Conservation (phyloP, 441 rosid species). For the Euphorbia schlechtendalii region DNA sequence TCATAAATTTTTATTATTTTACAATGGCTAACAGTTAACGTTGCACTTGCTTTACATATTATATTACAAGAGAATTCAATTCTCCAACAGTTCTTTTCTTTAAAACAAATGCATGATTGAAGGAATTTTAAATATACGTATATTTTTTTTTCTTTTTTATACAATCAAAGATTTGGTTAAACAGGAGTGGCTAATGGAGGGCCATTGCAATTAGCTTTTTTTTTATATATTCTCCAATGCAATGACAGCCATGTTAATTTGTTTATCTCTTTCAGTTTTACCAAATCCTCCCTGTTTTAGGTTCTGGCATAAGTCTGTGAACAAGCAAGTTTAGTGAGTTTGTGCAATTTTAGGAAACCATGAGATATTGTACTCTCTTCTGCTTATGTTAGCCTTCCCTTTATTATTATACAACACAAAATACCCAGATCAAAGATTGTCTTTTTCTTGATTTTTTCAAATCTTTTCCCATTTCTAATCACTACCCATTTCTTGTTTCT, state of each 20-base stretch:
- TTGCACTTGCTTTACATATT: conserved; percentile 16
- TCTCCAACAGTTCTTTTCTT: conserved; percentile 17
- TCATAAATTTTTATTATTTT: background rate
- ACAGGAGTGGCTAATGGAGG: conserved; percentile 5
- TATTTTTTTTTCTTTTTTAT: conserved; percentile 21
- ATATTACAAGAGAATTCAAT: conserved; percentile 15
- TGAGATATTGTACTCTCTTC: conserved; percentile 18
- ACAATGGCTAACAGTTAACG: conserved; percentile 32
- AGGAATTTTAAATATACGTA: conserved; percentile 22
- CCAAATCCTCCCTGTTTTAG: conserved; percentile 25
- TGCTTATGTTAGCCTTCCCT: conserved; percentile 23
- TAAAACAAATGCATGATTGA: conserved; percentile 38
- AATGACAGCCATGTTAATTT: conserved; percentile 45
- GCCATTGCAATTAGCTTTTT: conserved; percentile 15
- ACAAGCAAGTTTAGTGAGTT: conserved; percentile 28
- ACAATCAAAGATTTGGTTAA: conserved; percentile 29
- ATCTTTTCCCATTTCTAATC: background rate
- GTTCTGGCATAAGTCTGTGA: conserved; percentile 30
- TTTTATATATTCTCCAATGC: conserved; percentile 34
- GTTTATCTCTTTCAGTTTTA: conserved; percentile 21
- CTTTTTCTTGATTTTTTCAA: conserved; percentile 17
- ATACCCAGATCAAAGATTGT: conserved; percentile 19
- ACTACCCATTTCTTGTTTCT: conserved; percentile 5
- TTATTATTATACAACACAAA: conserved; percentile 12
- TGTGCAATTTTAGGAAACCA: conserved; percentile 26